phyloP scores from a whole-genome alignment of 306 rosid species.

The Lathyrus tuberosus region DNA sequence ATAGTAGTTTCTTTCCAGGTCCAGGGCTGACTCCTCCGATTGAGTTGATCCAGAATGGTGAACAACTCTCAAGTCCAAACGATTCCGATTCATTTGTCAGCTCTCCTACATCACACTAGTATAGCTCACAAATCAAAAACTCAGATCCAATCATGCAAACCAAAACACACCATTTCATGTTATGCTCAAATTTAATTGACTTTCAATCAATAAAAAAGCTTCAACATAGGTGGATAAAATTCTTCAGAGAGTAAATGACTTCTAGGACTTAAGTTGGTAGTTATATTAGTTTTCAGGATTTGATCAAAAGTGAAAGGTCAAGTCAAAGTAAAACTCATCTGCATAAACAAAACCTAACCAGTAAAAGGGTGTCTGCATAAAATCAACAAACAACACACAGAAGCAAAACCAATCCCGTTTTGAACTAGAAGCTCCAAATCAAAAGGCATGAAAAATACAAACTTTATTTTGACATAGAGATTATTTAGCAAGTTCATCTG shows the following conservation, averaged over 20 bases:
- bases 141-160: neutral
- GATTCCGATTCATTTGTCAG: constrained; percentile 73
- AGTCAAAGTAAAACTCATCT: constrained; percentile 24
- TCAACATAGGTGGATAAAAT: constrained; percentile 27
- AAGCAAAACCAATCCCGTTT: neutral
- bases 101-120: constrained; percentile 55
- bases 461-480: constrained; percentile 3
- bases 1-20: constrained; percentile 75
- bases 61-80: constrained; percentile 59
- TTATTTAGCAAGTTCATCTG: constrained; percentile 24
- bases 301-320: constrained; percentile 14
- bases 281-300: too few species aligned
- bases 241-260: constrained; percentile 4
- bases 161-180: constrained; percentile 29
- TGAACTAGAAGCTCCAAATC: constrained; percentile 11
- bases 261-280: neutral
- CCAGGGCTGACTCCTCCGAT: constrained; percentile 84
- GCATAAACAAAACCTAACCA: constrained; percentile 24
- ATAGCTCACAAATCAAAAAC: constrained; percentile 8
- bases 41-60: constrained; percentile 82
- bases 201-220: constrained; percentile 23
- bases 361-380: constrained; percentile 30
- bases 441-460: constrained; percentile 11
- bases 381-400: constrained; percentile 23
- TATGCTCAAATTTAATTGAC: constrained; percentile 35